Evolutionary conservation across 352 stramenopile genomes (phyloP).

Genomic region (Globisporangium megalacanthum): DNA sequence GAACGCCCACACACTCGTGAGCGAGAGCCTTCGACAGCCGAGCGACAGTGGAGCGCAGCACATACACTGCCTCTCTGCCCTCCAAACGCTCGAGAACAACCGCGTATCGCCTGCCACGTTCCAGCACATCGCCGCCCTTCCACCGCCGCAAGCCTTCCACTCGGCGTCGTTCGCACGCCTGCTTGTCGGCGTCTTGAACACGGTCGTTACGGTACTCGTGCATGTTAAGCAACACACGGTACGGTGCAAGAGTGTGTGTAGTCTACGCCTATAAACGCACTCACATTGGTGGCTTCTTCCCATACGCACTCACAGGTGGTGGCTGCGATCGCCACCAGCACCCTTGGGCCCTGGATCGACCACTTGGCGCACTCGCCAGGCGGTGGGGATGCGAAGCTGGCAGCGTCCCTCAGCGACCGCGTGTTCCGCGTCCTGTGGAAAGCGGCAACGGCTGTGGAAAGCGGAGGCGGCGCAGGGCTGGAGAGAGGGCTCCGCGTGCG

Average conservation of each 20-base stretch:
- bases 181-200: conserved; percentile 39
- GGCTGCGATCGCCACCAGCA: conserved; percentile 15
- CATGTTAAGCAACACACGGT: conserved; percentile 31
- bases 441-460: conserved; percentile 32
- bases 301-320: conserved; percentile 14
- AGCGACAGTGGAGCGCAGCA: background rate
- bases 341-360: conserved; percentile 42
- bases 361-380: conserved; percentile 35
- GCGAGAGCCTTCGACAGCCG: conserved; percentile 12
- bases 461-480: background rate
- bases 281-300: background rate
- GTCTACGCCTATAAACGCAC: background rate
- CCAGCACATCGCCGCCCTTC: conserved; percentile 28
- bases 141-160: conserved; percentile 28
- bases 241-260: background rate
- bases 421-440: conserved; percentile 74
- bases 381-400: conserved; percentile 46
- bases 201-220: conserved; percentile 28
- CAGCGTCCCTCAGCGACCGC: conserved; percentile 55
- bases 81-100: conserved; percentile 6
- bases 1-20: conserved; percentile 26
- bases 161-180: conserved; percentile 41
- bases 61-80: conserved; percentile 4
- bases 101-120: conserved; percentile 13
- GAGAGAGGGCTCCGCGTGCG: conserved; percentile 34